These are phyloP conservation scores for Talaromyces sp. DNA, from an alignment of 2,329 filamentous ascomycete genomes.

Conservation along the genomic window DNA sequence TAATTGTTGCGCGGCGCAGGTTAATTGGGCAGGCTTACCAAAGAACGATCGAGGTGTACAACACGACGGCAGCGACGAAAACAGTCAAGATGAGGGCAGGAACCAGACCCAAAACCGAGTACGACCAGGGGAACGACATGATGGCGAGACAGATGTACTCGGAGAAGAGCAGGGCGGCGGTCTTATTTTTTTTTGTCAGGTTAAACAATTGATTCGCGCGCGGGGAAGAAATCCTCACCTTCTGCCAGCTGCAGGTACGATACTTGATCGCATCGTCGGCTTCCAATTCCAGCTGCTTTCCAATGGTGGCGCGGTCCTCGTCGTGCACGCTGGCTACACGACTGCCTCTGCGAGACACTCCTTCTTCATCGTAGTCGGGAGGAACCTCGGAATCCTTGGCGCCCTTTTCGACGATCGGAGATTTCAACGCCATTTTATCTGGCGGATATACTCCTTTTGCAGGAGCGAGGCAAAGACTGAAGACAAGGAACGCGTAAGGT, in stretches of 20 bases:
- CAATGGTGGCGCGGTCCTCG: slow-evolving; percentile 44
- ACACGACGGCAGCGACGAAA: slow-evolving; percentile 68
- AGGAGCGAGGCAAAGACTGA: slow-evolving; percentile 23
- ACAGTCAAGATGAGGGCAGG: slow-evolving; percentile 80
- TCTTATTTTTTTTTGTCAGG: slow-evolving; percentile 47
- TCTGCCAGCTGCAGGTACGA: slow-evolving; percentile 88
- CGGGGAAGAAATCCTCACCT: slow-evolving; percentile 45
- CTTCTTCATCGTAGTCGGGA: slow-evolving; percentile 20
- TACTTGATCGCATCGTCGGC: slow-evolving; percentile 79
- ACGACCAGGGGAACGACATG: slow-evolving; percentile 95
- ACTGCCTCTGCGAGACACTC: slow-evolving; percentile 16
- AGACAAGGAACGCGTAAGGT: slow-evolving; percentile 17
- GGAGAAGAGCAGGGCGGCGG: slow-evolving; percentile 81
- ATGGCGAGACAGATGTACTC: slow-evolving; percentile 92
- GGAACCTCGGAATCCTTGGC: slow-evolving; percentile 11
- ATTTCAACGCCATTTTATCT: slow-evolving; percentile 34
- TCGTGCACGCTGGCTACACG: slow-evolving; percentile 21
- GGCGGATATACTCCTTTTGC: slow-evolving; percentile 31
- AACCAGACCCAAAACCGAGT: slow-evolving; percentile 79
- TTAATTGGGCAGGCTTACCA: slow-evolving; percentile 41
- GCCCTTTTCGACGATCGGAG: slow-evolving; percentile 14
- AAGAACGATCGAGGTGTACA: slow-evolving; percentile 71
- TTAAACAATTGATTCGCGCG: slow-evolving; percentile 4
- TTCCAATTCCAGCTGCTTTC: slow-evolving; percentile 71
- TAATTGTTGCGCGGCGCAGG: slow-evolving; percentile 15